Evolutionary conservation across 495 filamentous ascomycete species (phyloP).

Genomic region (Hypoxylon cercidicola): DNA sequence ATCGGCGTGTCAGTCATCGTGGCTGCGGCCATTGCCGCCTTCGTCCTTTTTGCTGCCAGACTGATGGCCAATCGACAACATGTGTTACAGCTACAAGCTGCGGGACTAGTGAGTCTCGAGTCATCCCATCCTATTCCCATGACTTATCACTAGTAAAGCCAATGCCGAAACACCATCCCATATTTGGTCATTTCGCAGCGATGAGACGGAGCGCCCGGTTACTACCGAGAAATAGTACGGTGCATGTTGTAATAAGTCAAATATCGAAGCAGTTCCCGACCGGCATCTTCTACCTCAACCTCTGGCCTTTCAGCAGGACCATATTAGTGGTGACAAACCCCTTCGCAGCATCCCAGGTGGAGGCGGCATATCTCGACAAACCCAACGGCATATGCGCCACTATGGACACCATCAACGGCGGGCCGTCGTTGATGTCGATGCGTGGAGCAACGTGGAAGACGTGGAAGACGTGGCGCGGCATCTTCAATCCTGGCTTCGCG

Average conservation of each 20-base stretch:
- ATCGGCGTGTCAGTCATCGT: too few species aligned
- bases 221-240: not conserved
- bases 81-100: not conserved
- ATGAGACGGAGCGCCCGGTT: not conserved
- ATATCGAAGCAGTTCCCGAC: conserved; percentile 27
- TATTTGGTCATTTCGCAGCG: not conserved
- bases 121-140: not conserved
- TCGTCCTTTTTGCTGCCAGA: not conserved
- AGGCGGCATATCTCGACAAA: conserved; percentile 30
- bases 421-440: conserved; percentile 37
- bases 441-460: conserved; percentile 38
- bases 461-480: conserved; percentile 47
- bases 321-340: conserved; percentile 31
- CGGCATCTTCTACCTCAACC: conserved; percentile 46
- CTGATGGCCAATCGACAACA: not conserved
- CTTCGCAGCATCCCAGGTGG: conserved; percentile 33
- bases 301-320: conserved; percentile 48
- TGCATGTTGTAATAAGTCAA: conserved; percentile 22
- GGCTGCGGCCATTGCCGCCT: too few species aligned
- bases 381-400: conserved; percentile 10
- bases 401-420: conserved; percentile 37
- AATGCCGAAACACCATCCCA: not conserved
- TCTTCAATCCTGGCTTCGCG: conserved; percentile 50
- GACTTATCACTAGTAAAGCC: not conserved
- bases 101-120: not conserved